phyloP scores from a whole-genome alignment of 371 early-diverging fungal species.

The Mucor lusitanicus region DNA sequence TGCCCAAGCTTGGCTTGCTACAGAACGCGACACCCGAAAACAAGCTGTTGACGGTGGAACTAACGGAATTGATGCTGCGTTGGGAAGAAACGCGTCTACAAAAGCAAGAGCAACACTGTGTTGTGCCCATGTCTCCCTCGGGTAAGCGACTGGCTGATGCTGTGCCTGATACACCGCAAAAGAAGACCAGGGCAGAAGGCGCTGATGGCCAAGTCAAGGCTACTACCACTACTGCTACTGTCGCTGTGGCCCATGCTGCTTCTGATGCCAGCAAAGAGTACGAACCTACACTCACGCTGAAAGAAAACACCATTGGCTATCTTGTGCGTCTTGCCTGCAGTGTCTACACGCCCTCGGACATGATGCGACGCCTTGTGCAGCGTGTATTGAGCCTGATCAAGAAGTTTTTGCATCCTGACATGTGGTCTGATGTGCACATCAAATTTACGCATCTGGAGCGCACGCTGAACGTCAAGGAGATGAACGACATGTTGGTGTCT shows the following conservation, averaged over 20 bases:
- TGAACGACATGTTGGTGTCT: constrained; percentile 39
- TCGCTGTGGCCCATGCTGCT: no score
- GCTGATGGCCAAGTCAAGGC: constrained; percentile 7
- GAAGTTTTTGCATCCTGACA: constrained; percentile 54
- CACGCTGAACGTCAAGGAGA: constrained; percentile 40
- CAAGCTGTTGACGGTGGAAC: constrained; percentile 82
- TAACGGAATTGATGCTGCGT: constrained; percentile 82
- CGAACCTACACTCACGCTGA: constrained; percentile 54
- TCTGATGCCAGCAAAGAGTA: constrained; percentile 51
- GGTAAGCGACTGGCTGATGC: constrained; percentile 17
- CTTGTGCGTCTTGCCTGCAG: constrained; percentile 75
- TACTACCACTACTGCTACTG: neutral
- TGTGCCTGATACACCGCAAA: constrained; percentile 7
- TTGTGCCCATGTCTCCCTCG: neutral
- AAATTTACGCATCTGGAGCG: constrained; percentile 53
- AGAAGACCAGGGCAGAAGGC: constrained; percentile 13
- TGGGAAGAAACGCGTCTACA: constrained; percentile 79
- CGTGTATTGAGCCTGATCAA: constrained; percentile 66
- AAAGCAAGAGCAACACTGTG: constrained; percentile 5
- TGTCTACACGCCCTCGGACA: constrained; percentile 57
- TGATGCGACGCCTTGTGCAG: constrained; percentile 53
- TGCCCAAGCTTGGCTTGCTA: constrained; percentile 89
- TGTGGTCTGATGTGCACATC: constrained; percentile 67
- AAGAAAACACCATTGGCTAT: constrained; percentile 72
- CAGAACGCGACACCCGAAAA: constrained; percentile 88